phyloP scores from a whole-genome alignment of 768 basidiomycete species.

The Arthromyces matolae region DNA sequence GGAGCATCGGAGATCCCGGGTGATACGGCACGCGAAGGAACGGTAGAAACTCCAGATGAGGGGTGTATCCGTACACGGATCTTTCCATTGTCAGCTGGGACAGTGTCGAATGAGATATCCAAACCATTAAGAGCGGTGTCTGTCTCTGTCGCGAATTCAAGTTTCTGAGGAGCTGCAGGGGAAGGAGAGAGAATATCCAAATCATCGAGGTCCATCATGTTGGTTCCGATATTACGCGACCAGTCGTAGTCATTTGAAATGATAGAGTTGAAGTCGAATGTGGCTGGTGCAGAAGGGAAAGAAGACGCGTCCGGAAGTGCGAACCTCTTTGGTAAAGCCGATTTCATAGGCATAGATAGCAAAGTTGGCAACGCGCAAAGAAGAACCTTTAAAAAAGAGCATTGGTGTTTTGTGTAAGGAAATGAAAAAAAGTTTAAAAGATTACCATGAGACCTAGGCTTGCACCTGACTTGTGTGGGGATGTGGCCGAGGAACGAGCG shows the following conservation, averaged over 20 bases:
- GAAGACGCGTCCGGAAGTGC: constrained; percentile 47
- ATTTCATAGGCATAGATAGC: constrained; percentile 62
- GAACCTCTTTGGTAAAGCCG: constrained; percentile 51
- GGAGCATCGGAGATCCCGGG: constrained; percentile 25
- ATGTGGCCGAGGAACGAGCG: constrained; percentile 36
- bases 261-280: constrained; percentile 46
- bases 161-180: constrained; percentile 39
- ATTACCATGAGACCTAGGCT: constrained; percentile 71
- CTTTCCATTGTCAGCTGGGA: constrained; percentile 60
- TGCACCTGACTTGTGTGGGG: constrained; percentile 57
- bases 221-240: constrained; percentile 35
- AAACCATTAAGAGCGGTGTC: constrained; percentile 51
- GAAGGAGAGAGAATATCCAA: constrained; percentile 28
- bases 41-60: constrained; percentile 44
- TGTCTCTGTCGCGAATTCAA: constrained; percentile 54
- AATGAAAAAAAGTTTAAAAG: constrained; percentile 9
- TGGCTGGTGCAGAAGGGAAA: constrained; percentile 38
- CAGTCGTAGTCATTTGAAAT: constrained; percentile 56
- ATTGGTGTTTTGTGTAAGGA: constrained; percentile 14
- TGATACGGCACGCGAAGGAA: constrained; percentile 38
- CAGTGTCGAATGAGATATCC: constrained; percentile 72
- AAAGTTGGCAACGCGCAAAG: constrained; percentile 75
- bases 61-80: constrained; percentile 73
- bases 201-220: constrained; percentile 49
- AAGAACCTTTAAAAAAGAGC: constrained; percentile 52